Evolutionary conservation across 306 rosid species (phyloP).

Genomic region (Begonia fuchsioides): DNA sequence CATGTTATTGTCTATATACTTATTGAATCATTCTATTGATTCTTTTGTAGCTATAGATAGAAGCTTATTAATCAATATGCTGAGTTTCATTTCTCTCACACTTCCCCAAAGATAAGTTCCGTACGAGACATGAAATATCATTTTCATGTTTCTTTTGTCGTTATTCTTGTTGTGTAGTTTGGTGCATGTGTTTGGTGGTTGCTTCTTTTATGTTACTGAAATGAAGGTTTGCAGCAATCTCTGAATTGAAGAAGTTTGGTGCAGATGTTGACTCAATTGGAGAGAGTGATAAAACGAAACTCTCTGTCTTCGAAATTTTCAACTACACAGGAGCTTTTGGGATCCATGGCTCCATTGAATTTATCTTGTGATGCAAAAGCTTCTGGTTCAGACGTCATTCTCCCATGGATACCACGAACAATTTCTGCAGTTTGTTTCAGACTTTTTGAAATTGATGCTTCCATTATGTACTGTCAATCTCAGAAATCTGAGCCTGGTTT

Average conservation of each 20-base stretch:
- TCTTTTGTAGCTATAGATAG: no score
- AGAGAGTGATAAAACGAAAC: conserved; percentile 51
- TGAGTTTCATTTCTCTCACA: no score
- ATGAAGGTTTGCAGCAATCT: no score
- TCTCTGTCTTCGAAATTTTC: conserved; percentile 58
- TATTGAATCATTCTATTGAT: no score
- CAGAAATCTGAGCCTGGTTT: conserved; percentile 42
- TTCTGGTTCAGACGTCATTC: conserved; percentile 36
- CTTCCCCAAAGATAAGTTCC: no score
- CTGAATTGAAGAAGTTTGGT: neutral
- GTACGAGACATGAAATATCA: no score
- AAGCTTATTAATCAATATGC: no score
- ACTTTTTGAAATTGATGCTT: conserved; percentile 68
- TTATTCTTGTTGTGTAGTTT: no score
- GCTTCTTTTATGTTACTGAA: no score
- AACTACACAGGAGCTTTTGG: conserved; percentile 55
- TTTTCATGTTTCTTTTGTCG: no score
- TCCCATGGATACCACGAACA: conserved; percentile 92
- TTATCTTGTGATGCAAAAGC: conserved; percentile 25
- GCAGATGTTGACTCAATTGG: conserved; percentile 63
- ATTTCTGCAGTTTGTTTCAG: conserved; percentile 79
- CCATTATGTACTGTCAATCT: conserved; percentile 33
- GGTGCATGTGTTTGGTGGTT: no score
- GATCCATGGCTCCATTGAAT: conserved; percentile 24
- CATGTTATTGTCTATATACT: no score